A percentile compares a stretch with the other conserved stretches of the same genome.
Evolutionary conservation across 345 rosid species (phyloP).

Genomic region (Conringia planisiliqua): DNA sequence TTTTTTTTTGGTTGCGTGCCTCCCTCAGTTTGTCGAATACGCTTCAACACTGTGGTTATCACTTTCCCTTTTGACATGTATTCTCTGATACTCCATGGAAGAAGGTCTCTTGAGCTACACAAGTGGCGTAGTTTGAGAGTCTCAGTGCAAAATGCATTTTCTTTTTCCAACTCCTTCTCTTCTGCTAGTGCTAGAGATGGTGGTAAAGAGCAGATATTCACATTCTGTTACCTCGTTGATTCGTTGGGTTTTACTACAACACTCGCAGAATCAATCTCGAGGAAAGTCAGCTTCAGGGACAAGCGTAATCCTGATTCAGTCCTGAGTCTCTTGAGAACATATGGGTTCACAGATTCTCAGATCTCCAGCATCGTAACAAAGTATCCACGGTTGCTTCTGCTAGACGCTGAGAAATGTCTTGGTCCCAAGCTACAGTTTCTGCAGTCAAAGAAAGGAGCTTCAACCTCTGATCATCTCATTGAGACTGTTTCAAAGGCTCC

Average conservation of each 20-base stretch:
- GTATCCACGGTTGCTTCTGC: background rate
- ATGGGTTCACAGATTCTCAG: background rate
- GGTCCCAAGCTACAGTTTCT: slow-evolving; percentile 31
- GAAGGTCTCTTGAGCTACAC: background rate
- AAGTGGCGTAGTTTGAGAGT: background rate
- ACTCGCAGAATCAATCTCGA: background rate
- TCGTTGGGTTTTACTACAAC: background rate
- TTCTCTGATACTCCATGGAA: background rate
- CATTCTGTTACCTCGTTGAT: background rate
- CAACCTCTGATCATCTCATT: background rate
- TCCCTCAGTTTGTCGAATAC: too few relatives aligned
- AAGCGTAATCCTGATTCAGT: background rate
- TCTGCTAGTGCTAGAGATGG: background rate
- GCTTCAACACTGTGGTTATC: too few relatives aligned
- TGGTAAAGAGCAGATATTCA: background rate
- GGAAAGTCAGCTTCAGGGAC: background rate
- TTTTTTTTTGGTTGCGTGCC: too few relatives aligned
- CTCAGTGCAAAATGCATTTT: background rate
- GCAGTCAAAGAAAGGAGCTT: slow-evolving; percentile 6
- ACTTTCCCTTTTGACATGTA: background rate
- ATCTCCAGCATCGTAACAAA: background rate
- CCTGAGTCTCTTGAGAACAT: background rate
- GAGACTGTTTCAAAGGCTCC: background rate
- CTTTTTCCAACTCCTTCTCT: background rate
- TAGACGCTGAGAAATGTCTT: slow-evolving; percentile 13